These are phyloP conservation scores for Neotropicomus parvogracilis DNA, from an alignment of 1,284 basidiomycete species.

Conservation along the genomic window DNA sequence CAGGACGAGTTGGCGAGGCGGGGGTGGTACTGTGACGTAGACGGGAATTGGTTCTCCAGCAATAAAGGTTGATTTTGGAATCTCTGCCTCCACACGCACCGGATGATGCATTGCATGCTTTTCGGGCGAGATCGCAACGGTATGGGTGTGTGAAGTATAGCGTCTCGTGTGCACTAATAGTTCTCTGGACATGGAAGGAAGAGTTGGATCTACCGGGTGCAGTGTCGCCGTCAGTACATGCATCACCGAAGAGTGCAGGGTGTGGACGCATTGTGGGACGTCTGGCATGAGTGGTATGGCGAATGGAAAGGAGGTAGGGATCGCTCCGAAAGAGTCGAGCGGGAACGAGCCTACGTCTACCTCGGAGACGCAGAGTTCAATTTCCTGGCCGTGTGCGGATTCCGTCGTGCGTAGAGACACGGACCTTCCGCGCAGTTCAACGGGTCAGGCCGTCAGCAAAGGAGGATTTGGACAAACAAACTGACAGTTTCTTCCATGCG, in stretches of 20 bases:
- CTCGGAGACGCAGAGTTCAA: conserved; percentile 60
- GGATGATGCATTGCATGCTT: conserved; percentile 56
- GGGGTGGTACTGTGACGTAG: conserved; percentile 74
- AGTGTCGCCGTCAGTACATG: conserved; percentile 66
- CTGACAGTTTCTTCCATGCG: conserved; percentile 64
- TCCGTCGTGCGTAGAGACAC: conserved; percentile 67
- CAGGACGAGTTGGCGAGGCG: conserved; percentile 57
- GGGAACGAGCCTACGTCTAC: conserved; percentile 46
- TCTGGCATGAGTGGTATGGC: conserved; percentile 71
- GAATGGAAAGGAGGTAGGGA: conserved; percentile 68
- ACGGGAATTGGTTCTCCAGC: conserved; percentile 69
- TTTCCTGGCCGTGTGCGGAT: conserved; percentile 51
- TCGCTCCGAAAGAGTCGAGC: conserved; percentile 32
- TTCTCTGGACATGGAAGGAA: conserved; percentile 48
- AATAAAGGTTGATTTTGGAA: conserved; percentile 66
- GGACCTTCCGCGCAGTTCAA: conserved; percentile 42
- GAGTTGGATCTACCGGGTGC: conserved; percentile 44
- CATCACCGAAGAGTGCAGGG: conserved; percentile 61
- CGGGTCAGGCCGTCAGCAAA: conserved; percentile 10
- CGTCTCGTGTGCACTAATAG: conserved; percentile 68
- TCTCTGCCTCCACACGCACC: conserved; percentile 60
- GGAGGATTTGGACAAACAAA: conserved; percentile 12
- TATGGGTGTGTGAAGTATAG: conserved; percentile 61
- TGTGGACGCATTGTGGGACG: conserved; percentile 73
- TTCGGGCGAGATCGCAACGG: conserved; percentile 55